These are phyloP conservation scores for Malassezia furfur DNA, from an alignment of 1,284 basidiomycete species.

Conservation along the genomic window DNA sequence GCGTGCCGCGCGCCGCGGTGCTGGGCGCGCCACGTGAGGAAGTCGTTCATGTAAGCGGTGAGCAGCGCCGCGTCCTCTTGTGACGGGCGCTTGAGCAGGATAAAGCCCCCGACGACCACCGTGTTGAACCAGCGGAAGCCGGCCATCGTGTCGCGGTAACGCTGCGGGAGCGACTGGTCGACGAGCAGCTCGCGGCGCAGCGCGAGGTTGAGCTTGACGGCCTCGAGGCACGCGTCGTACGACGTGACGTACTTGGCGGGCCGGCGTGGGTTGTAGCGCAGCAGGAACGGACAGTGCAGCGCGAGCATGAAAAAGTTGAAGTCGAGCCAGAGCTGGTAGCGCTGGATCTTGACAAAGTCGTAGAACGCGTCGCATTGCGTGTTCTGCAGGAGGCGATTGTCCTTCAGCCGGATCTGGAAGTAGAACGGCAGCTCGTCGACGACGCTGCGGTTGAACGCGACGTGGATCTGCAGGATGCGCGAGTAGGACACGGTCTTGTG, in stretches of 20 bases:
- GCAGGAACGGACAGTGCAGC: constrained; percentile 34
- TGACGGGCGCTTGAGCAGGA: constrained; percentile 31
- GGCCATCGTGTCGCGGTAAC: constrained; percentile 26
- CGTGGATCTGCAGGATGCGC: constrained; percentile 30
- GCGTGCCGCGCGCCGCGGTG: neutral
- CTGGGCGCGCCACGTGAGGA: constrained; percentile 3
- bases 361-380: constrained; percentile 28
- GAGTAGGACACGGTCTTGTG: constrained; percentile 24
- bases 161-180: constrained; percentile 14
- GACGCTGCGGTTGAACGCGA: constrained; percentile 18
- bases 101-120: constrained; percentile 30
- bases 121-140: constrained; percentile 40
- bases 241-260: constrained; percentile 24
- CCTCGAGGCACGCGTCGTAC: constrained; percentile 32
- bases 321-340: constrained; percentile 35
- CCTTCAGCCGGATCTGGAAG: constrained; percentile 21
- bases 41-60: constrained; percentile 19
- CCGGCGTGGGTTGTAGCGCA: constrained; percentile 26
- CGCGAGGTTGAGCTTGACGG: constrained; percentile 30
- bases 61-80: constrained; percentile 25
- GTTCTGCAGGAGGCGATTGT: constrained; percentile 23
- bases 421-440: constrained; percentile 30
- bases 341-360: constrained; percentile 33
- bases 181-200: constrained; percentile 29
- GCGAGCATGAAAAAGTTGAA: constrained; percentile 31